phyloP scores from a whole-genome alignment of 441 rosid genomes.

The Melastoma candidum region DNA sequence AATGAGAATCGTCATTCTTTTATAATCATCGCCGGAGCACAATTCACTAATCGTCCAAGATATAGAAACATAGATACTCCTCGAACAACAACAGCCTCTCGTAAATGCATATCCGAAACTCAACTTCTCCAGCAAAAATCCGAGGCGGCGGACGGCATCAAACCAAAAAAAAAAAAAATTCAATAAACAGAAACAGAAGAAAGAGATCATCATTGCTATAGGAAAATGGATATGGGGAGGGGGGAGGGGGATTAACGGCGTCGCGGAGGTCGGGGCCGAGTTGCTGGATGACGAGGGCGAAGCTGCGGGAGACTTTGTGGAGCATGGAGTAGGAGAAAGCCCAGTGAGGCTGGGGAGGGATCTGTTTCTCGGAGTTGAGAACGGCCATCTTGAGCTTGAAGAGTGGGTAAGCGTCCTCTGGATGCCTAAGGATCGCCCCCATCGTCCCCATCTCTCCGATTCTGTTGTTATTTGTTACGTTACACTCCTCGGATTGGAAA shows the following conservation, averaged over 20 bases:
- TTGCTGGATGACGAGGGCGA: slow-evolving; percentile 79
- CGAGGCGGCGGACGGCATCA: background rate
- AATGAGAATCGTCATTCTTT: no score
- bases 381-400: slow-evolving; percentile 75
- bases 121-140: no score
- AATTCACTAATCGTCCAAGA: no score
- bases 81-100: no score
- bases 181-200: background rate
- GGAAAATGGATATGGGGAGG: background rate
- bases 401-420: slow-evolving; percentile 73
- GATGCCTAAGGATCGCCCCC: slow-evolving; percentile 57
- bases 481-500: no score
- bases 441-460: slow-evolving; percentile 37
- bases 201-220: background rate
- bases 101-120: no score
- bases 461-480: no score
- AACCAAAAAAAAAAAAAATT: background rate
- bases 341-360: slow-evolving; percentile 90
- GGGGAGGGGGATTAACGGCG: slow-evolving; percentile 46
- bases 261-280: slow-evolving; percentile 72
- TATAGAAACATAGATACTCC: no score
- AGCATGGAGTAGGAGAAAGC: slow-evolving; percentile 85
- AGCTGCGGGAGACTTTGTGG: slow-evolving; percentile 84
- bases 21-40: no score
- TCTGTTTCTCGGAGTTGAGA: slow-evolving; percentile 71